These are phyloP conservation scores for Terfezia claveryi DNA, from an alignment of 495 filamentous ascomycete genomes.

Conservation along the genomic window DNA sequence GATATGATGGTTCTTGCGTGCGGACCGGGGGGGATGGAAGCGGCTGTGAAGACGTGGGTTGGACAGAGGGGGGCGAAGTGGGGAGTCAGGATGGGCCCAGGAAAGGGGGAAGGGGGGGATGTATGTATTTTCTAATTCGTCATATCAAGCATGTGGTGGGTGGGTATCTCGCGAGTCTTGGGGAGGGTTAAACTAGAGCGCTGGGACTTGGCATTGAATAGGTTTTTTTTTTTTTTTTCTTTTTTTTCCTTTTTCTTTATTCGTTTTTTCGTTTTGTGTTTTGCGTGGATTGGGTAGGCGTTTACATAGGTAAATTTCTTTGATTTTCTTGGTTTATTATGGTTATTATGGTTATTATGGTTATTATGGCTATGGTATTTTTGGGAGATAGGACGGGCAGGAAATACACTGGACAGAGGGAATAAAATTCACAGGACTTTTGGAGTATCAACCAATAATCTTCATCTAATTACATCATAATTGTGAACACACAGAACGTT, in stretches of 20 bases:
- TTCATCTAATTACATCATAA: too few relatives aligned
- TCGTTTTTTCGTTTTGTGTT: not conserved
- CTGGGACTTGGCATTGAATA: not conserved
- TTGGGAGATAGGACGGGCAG: too few relatives aligned
- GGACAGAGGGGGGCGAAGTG: slow-evolving; percentile 35
- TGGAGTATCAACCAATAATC: too few relatives aligned
- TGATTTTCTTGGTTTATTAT: too few relatives aligned
- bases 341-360: too few relatives aligned
- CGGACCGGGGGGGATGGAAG: slow-evolving; percentile 62
- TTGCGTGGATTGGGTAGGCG: not conserved
- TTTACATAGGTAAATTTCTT: too few relatives aligned
- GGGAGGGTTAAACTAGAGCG: not conserved
- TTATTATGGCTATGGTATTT: too few relatives aligned
- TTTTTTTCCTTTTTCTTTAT: not conserved
- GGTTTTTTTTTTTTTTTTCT: not conserved
- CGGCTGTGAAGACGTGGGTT: slow-evolving; percentile 33
- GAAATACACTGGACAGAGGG: too few relatives aligned
- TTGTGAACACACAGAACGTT: too few relatives aligned
- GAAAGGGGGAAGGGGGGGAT: slow-evolving; percentile 33
- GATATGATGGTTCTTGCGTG: slow-evolving; percentile 59
- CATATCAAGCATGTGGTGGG: not conserved
- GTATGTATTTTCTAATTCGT: slow-evolving; percentile 53
- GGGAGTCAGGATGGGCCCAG: slow-evolving; percentile 26
- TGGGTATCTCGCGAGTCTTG: too few relatives aligned
- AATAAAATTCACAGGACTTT: too few relatives aligned